Evolutionary conservation across 1,139 yeast genomes (phyloP).

Genomic region (Debaryomyces subglobosus): DNA sequence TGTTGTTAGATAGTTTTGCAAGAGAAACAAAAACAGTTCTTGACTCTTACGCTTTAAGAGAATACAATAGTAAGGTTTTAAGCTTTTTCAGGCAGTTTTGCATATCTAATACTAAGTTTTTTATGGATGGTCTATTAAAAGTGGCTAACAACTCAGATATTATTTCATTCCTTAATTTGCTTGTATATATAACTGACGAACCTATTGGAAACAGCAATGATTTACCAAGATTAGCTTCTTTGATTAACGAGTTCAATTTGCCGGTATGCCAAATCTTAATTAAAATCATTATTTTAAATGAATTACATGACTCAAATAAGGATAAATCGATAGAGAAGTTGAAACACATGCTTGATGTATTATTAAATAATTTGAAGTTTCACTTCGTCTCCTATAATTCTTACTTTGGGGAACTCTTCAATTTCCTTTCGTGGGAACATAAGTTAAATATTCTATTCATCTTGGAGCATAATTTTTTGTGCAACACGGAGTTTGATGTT

Average conservation of each 20-base stretch:
- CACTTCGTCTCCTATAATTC: slow-evolving; percentile 36
- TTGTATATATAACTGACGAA: slow-evolving; percentile 15
- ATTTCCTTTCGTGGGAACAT: slow-evolving; percentile 32
- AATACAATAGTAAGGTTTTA: slow-evolving; percentile 12
- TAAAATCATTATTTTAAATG: slow-evolving; percentile 22
- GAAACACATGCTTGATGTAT: slow-evolving; percentile 35
- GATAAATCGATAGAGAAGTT: slow-evolving; percentile 18
- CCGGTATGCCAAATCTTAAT: slow-evolving; percentile 54
- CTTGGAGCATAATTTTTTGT: slow-evolving; percentile 33
- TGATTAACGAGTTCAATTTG: slow-evolving; percentile 55
- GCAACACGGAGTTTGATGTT: slow-evolving; percentile 17
- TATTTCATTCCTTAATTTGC: slow-evolving; percentile 24
- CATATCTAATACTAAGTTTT: slow-evolving; percentile 23
- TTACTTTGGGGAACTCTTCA: slow-evolving; percentile 46
- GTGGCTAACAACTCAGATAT: slow-evolving; percentile 24
- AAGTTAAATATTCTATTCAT: slow-evolving; percentile 31
- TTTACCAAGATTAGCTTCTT: slow-evolving; percentile 19
- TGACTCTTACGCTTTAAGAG: slow-evolving; percentile 13
- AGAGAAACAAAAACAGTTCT: slow-evolving; percentile 10
- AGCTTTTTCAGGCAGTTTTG: slow-evolving; percentile 23
- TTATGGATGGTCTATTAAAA: slow-evolving; percentile 27
- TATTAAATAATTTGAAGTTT: slow-evolving; percentile 50
- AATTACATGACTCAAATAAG: slow-evolving; percentile 16
- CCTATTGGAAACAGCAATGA: slow-evolving; percentile 21
- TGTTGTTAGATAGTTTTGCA: slow-evolving; percentile 17